Base-by-base conservation (phyloP, 2,329 filamentous ascomycete species). In the Penicillium sp. region DNA sequence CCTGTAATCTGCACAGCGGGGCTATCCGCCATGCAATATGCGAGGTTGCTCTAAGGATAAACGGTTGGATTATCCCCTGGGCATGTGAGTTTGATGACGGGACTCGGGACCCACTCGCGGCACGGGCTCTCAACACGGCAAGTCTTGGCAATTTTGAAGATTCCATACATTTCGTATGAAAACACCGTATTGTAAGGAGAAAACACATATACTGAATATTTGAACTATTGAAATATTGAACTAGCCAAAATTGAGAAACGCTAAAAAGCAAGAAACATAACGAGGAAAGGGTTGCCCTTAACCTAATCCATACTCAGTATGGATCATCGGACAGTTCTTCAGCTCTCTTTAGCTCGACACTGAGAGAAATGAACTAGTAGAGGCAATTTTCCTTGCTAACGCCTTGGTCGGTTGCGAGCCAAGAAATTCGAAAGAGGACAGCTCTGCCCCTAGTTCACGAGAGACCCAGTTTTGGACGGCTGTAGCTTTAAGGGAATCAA, bases 401-500 rank as follows among this genome's bases (percentile, higher is more conserved):
- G 61, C 52, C 45, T 60, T 66, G n/a, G 62, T 55, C 0, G 64
- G 60, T 49, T 62, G 63, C 0, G 64, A 65, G 9, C 64, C 64
- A 6, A 66, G 53, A 53, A 66, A 66, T 17, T 66, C 63, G 39
- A 66, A 66, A 6, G 64, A 62, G n/a, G 63, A 60, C 13, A 66
- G 25, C 29, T 66, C 64, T 2, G 64, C 61, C 2, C 64, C 61
- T 38, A 66, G 33, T 39, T 66, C 63, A 0, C 63, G 63, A 7
- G 53, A 58, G 15, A 66, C 64, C 63, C 64, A 66, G 39, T 64
- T 64, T 44, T 66, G 64, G 3, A 66, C 64, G 7, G 61, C 61
- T 6, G 63, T 62, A 6, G 63, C 63, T 47, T 65, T 65, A 7
- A 66, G 61, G 8, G 64, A 66, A 54, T 65, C 64, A 23, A 66